Conservation (phyloP, 192 early-diverging fungal species). For the Podila epicladia region DNA sequence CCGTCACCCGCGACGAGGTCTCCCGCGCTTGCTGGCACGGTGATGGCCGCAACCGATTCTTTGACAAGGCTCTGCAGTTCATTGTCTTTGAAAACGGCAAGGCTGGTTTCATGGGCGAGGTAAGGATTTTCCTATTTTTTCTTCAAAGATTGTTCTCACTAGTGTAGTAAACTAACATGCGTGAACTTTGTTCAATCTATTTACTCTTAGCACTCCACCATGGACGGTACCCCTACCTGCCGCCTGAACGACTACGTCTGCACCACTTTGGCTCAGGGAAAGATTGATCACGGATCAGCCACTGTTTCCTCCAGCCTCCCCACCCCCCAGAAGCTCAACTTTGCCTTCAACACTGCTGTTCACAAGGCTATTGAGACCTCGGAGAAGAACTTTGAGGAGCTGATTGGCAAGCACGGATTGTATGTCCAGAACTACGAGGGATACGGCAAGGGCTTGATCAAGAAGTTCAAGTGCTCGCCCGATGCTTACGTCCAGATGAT, state of each 20-base stretch:
- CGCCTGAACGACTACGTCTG: constrained; percentile 89
- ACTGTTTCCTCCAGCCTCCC: constrained; percentile 67
- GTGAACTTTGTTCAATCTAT: not conserved
- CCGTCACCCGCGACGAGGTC: constrained; percentile 89
- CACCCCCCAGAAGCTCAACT: constrained; percentile 74
- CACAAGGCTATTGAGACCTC: constrained; percentile 72
- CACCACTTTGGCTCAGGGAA: constrained; percentile 66
- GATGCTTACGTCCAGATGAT: constrained; percentile 91
- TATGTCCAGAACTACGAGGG: constrained; percentile 83
- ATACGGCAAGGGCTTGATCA: constrained; percentile 96
- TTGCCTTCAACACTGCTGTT: constrained; percentile 71
- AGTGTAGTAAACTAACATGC: not conserved
- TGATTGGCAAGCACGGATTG: constrained; percentile 85
- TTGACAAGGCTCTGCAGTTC: constrained; percentile 97
- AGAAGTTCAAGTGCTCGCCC: constrained; percentile 80
- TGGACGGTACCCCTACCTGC: constrained; percentile 95
- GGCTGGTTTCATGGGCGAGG: constrained; percentile 94
- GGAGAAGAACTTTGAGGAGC: constrained; percentile 79
- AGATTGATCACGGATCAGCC: constrained; percentile 77
- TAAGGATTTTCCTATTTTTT: constrained; percentile 2
- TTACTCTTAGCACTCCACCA: constrained; percentile 73
- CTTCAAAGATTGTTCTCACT: not conserved
- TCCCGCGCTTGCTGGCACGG: constrained; percentile 95
- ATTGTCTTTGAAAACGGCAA: constrained; percentile 98
- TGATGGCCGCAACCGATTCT: constrained; percentile 96